phyloP scores from a whole-genome alignment of 768 basidiomycete species.

The Phylloporus sp. region DNA sequence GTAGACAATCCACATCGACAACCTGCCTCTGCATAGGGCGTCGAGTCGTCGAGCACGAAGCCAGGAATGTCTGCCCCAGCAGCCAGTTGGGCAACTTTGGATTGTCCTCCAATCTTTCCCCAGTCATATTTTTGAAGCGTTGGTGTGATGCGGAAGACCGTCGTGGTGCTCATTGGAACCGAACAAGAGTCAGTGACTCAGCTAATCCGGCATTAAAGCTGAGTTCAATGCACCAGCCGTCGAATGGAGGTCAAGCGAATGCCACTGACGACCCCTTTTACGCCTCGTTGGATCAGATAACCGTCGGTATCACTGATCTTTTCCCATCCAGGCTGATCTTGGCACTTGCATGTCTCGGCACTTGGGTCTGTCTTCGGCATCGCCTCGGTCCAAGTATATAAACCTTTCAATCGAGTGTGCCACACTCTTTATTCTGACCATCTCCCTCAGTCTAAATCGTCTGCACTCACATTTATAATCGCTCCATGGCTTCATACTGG shows the following conservation, averaged over 20 bases:
- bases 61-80: constrained; percentile 53
- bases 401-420: constrained; percentile 1
- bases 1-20: not conserved
- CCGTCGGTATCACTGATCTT: constrained; percentile 7
- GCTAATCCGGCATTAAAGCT: too few species aligned
- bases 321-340: constrained; percentile 8
- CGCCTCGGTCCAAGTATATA: constrained; percentile 19
- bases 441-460: constrained; percentile 1
- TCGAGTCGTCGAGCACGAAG: constrained; percentile 63
- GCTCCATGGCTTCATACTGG: constrained; percentile 48
- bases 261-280: not conserved
- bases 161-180: constrained; percentile 23
- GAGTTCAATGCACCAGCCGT: not conserved
- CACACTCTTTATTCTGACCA: not conserved
- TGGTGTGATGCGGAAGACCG: constrained; percentile 76
- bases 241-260: not conserved
- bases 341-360: not conserved
- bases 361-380: constrained; percentile 3
- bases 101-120: constrained; percentile 79
- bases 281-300: constrained; percentile 28
- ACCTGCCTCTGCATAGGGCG: constrained; percentile 90
- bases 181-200: too few species aligned
- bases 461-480: not conserved
- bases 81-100: constrained; percentile 88
- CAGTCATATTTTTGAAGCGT: constrained; percentile 92